Conservation (phyloP, 352 stramenopile genomes). For the Pythium monospermum region DNA sequence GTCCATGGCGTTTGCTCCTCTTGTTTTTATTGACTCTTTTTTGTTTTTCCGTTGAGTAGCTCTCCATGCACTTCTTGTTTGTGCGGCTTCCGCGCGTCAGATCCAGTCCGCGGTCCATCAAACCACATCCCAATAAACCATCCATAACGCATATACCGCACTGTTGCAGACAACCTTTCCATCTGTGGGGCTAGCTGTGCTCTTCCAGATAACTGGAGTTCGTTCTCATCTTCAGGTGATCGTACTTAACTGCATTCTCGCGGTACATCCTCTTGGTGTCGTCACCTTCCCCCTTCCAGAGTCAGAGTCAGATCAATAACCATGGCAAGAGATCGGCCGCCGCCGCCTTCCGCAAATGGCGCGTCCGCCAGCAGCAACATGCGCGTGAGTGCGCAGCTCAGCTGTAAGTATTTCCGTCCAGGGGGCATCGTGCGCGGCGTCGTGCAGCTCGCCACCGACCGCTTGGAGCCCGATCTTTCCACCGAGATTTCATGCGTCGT, state of each 20-base stretch:
- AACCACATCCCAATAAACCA: neutral
- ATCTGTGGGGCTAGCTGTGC: too few relatives aligned
- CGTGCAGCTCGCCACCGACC: constrained; percentile 36
- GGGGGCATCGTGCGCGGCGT: constrained; percentile 52
- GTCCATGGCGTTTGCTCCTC: neutral
- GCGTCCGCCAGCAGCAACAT: constrained; percentile 16
- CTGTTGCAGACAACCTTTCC: too few relatives aligned
- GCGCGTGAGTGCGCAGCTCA: constrained; percentile 27
- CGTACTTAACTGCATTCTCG: constrained; percentile 2
- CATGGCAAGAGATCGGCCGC: neutral
- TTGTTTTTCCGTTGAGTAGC: constrained; percentile 1
- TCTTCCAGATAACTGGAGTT: too few relatives aligned
- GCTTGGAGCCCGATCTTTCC: constrained; percentile 18
- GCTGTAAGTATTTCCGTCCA: constrained; percentile 43
- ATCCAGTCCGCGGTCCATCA: constrained; percentile 10
- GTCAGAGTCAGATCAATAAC: neutral
- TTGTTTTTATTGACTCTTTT: neutral
- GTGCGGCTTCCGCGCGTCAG: constrained; percentile 5
- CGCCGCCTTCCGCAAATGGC: neutral
- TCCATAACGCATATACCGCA: neutral
- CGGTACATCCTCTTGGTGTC: neutral
- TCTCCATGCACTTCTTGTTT: constrained; percentile 14
- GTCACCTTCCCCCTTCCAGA: too few relatives aligned
- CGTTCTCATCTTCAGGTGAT: neutral
- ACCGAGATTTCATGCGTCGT: constrained; percentile 50